These are phyloP conservation scores for Didymella sp. DNA, from an alignment of 2,329 filamentous ascomycete species.

Conservation along the genomic window DNA sequence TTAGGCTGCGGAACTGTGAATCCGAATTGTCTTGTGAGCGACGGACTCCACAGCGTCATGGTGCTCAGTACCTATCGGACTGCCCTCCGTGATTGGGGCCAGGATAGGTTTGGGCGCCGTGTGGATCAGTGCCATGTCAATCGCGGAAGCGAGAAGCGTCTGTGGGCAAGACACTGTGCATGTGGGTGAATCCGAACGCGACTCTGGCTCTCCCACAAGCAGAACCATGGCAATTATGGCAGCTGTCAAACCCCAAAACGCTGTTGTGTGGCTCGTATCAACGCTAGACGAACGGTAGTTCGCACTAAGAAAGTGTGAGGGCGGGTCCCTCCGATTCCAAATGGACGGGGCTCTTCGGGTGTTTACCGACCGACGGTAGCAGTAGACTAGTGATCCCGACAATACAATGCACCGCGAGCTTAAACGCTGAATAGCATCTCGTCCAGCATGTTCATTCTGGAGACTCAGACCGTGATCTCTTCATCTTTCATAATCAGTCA, in stretches of 20 bases:
- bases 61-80: slow-evolving; percentile 20
- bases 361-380: slow-evolving; percentile 7
- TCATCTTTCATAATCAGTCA: background rate
- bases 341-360: slow-evolving; percentile 4
- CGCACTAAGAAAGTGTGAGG: slow-evolving; percentile 9
- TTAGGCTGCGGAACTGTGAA: slow-evolving; percentile 13
- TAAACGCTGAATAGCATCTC: slow-evolving; percentile 1
- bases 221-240: background rate
- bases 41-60: slow-evolving; percentile 19
- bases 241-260: slow-evolving; percentile 3
- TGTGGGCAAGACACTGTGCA: slow-evolving; percentile 7
- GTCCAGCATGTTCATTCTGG: background rate
- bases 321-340: slow-evolving; percentile 2
- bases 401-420: slow-evolving; percentile 9
- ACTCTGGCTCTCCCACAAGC: background rate
- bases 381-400: slow-evolving; percentile 11
- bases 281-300: slow-evolving; percentile 5
- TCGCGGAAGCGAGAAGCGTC: slow-evolving; percentile 11
- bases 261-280: background rate
- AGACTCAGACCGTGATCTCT: background rate
- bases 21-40: slow-evolving; percentile 14
- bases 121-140: slow-evolving; percentile 20
- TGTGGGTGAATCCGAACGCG: slow-evolving; percentile 2
- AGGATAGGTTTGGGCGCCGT: slow-evolving; percentile 16
- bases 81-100: slow-evolving; percentile 19